Evolutionary conservation across 2,329 filamentous ascomycete species (phyloP), one percentile per base, ranked within the genome.

Genomic region (Endothia cerciana): DNA sequence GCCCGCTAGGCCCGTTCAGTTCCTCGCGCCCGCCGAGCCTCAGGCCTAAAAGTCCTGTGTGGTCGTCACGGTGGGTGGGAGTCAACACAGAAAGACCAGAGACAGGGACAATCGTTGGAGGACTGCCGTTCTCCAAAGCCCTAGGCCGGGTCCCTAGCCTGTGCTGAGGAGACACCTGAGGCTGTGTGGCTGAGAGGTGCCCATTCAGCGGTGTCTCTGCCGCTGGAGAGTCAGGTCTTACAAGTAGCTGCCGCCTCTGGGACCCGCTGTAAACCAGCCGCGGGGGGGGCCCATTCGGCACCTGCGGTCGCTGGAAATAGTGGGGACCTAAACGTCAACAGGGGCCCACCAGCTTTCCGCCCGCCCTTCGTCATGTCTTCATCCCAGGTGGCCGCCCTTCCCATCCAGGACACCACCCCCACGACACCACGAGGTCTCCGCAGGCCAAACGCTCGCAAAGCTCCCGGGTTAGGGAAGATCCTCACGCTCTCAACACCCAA

Each of bases 401-500:
- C 57, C 60, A 65, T 70, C 68, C 72, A 69, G 30, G 74, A 73
- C 75, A 72, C 59, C 40, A 51, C 58, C 49, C 59, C 62, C 30
- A 41, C 67, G 59, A 36, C 62, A 51, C 66, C 64, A 68, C 69
- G 68, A 65, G 57, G 68, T 63, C 63, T 71, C 62, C 63, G 70
- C 71, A 68, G 69, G 55, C 65, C 71, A 60, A 65, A 67, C 28
- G 11, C 51, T 49, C 78, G 82, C 73, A 79, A 79, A 73, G 76
- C 79, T 66, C 74, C 78, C 63, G 76, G 74, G 62, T 64, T 73
- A 65, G 71, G 72, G 65, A 73, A 74, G 67, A 77, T 82, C 67
- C 76, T 79, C 66, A 82, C 86, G 30, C 79, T 81, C 43, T 89
- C 87, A 8, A 87, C 85, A 4, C 86, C 87, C 13, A 88, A 89